phyloP scores from a whole-genome alignment of 805 yeast species.

The Debaryomyces tyrocola region DNA sequence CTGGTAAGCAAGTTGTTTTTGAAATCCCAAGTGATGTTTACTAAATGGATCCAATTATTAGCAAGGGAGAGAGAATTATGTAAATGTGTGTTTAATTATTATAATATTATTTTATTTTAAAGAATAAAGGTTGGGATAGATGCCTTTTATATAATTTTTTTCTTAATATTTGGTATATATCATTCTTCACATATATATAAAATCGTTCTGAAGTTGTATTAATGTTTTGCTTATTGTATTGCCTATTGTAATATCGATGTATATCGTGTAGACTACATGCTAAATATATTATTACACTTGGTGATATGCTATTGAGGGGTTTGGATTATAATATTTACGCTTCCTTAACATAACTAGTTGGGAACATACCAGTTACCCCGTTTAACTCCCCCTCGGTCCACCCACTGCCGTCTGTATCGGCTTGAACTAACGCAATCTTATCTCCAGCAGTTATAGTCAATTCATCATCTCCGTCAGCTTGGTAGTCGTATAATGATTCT shows the following conservation, averaged over 20 bases:
- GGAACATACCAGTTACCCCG: slow-evolving; percentile 43
- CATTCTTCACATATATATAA: slow-evolving; percentile 9
- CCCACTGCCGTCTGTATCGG: slow-evolving; percentile 69
- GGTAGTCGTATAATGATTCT: slow-evolving; percentile 73
- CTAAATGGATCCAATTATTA: slow-evolving; percentile 20
- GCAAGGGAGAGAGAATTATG: slow-evolving; percentile 3
- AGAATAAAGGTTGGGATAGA: slow-evolving; percentile 1
- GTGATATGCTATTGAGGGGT: background rate
- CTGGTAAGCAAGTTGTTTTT: slow-evolving; percentile 99
- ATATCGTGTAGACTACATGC: background rate
- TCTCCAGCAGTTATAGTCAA: slow-evolving; percentile 73
- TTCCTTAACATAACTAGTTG: slow-evolving; percentile 67
- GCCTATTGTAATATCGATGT: background rate
- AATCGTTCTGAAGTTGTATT: slow-evolving; percentile 8
- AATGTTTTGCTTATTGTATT: background rate
- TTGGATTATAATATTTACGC: slow-evolving; percentile 13
- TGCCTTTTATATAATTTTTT: slow-evolving; percentile 6
- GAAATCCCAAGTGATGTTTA: slow-evolving; percentile 67
- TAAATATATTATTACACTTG: background rate
- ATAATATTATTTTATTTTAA: background rate
- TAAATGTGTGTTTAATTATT: background rate
- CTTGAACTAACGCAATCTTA: slow-evolving; percentile 58
- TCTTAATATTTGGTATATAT: slow-evolving; percentile 9
- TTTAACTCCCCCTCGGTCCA: slow-evolving; percentile 89
- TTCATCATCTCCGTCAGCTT: slow-evolving; percentile 80